phyloP scores from a whole-genome alignment of 495 filamentous ascomycete species.

The Aspergillus incahuasiensis region DNA sequence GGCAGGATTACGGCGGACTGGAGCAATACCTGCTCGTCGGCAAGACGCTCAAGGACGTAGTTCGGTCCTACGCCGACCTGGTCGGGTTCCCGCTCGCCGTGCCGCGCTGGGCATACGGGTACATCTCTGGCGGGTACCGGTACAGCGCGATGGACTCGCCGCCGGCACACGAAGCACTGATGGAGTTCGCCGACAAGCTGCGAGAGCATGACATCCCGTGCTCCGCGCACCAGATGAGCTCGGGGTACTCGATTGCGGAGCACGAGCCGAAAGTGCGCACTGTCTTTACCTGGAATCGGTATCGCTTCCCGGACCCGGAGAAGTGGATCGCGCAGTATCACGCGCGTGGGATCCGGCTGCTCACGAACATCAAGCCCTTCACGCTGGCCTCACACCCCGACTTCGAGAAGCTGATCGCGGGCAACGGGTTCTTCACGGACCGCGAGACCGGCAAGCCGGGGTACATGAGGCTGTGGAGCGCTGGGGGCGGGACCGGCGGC shows the following conservation, averaged over 20 bases:
- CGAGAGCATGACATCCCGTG: slow-evolving; percentile 63
- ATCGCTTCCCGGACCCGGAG: slow-evolving; percentile 62
- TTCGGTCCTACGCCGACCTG: slow-evolving; percentile 59
- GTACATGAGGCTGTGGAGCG: slow-evolving; percentile 60
- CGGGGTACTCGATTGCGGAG: slow-evolving; percentile 65
- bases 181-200: slow-evolving; percentile 57
- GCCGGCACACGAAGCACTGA: slow-evolving; percentile 50
- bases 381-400: slow-evolving; percentile 59
- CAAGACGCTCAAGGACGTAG: slow-evolving; percentile 57
- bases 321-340: slow-evolving; percentile 57
- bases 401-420: slow-evolving; percentile 50
- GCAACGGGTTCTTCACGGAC: slow-evolving; percentile 57
- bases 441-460: slow-evolving; percentile 48
- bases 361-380: slow-evolving; percentile 71
- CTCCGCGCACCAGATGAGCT: slow-evolving; percentile 67
- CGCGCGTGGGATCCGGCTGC: slow-evolving; percentile 54
- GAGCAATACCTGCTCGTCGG: slow-evolving; percentile 68
- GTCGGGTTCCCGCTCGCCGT: slow-evolving; percentile 61
- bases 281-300: slow-evolving; percentile 66
- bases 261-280: slow-evolving; percentile 61
- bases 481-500: slow-evolving; percentile 61
- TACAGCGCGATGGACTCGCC: slow-evolving; percentile 62
- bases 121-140: slow-evolving; percentile 65
- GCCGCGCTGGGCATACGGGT: slow-evolving; percentile 64
- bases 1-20: slow-evolving; percentile 64